phyloP scores from a whole-genome alignment of 2,329 filamentous ascomycete species.

The Sporothrix sp. region DNA sequence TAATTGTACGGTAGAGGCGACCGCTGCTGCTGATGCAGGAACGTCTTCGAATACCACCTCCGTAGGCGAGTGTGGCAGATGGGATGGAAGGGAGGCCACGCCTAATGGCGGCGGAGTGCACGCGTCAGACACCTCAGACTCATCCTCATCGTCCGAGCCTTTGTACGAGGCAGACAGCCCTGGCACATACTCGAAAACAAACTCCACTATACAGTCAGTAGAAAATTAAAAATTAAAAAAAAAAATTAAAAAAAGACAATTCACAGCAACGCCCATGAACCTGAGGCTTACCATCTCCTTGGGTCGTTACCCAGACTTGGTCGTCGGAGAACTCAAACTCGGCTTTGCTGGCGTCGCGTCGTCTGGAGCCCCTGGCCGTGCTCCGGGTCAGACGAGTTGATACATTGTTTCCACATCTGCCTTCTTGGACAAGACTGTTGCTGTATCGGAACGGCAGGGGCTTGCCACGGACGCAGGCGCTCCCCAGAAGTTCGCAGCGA shows the following conservation, averaged over 20 bases:
- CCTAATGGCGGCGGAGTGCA: neutral
- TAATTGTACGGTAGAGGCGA: neutral
- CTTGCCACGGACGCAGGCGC: slow-evolving; percentile 1
- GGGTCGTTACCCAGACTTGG: slow-evolving; percentile 5
- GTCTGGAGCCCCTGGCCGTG: neutral
- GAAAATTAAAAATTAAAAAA: too few species aligned
- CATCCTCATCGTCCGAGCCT: neutral
- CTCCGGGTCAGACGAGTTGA: neutral
- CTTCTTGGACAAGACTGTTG: neutral
- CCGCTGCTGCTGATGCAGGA: neutral
- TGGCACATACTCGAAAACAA: slow-evolving; percentile 5
- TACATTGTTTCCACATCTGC: neutral
- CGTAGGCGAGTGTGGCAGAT: neutral
- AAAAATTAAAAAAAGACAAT: too few species aligned
- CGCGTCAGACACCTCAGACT: neutral
- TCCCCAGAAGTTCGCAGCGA: neutral
- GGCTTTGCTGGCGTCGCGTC: neutral
- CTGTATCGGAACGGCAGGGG: slow-evolving; percentile 6
- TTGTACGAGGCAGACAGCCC: neutral
- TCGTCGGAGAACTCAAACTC: slow-evolving; percentile 11
- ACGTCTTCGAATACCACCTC: neutral
- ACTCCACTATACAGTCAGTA: neutral
- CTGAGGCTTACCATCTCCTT: neutral
- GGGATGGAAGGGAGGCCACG: neutral
- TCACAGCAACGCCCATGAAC: too few species aligned